Percentiles rank a stretch among this genome's conserved stretches.
Evolutionary conservation across 2,329 filamentous ascomycete genomes (phyloP).

Genomic region (Beauveria asiatica): DNA sequence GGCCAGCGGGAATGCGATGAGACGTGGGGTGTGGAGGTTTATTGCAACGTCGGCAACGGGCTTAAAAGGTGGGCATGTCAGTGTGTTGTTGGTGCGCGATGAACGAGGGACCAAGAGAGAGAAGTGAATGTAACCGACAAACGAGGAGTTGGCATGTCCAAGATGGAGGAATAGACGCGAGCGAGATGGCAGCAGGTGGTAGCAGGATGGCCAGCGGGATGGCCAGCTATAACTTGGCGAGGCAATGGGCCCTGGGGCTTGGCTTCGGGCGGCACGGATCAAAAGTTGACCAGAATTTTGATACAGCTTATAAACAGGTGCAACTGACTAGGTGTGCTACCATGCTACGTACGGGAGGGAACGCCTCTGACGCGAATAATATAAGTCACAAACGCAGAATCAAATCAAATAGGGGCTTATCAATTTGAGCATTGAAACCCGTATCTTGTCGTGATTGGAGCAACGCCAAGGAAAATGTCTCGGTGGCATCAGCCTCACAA

Average conservation of each 20-base stretch:
- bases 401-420: neutral
- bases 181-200: neutral
- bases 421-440: neutral
- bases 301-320: no score
- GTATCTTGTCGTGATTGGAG: neutral
- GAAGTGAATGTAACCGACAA: constrained; percentile 1
- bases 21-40: constrained; percentile 4
- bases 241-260: neutral
- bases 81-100: neutral
- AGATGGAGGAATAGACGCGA: neutral
- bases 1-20: neutral
- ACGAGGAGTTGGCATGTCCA: neutral
- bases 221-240: neutral
- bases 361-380: neutral
- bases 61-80: constrained; percentile 52
- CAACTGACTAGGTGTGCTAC: no score
- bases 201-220: neutral
- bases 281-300: no score
- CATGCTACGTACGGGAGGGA: neutral
- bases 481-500: neutral
- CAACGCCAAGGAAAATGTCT: neutral
- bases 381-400: neutral
- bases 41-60: constrained; percentile 2
- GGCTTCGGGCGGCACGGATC: neutral
- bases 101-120: neutral